Conservation (phyloP, 1,139 yeast species). For the Yamadazyma atlantica region DNA sequence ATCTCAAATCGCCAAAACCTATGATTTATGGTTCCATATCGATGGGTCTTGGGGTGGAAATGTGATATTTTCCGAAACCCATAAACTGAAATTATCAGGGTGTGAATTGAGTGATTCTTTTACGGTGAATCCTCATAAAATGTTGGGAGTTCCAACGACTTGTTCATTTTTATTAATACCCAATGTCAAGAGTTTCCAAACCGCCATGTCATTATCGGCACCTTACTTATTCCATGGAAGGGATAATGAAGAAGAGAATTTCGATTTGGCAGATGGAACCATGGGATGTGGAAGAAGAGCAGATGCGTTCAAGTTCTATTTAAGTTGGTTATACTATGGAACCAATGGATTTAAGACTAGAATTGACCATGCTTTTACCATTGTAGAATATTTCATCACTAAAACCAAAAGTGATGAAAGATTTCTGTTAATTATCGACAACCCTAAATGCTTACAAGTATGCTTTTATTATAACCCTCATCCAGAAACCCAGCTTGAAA, state of each 20-base stretch:
- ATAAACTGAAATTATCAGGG: constrained; percentile 53
- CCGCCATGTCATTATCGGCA: constrained; percentile 74
- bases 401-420: constrained; percentile 33
- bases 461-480: constrained; percentile 72
- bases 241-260: constrained; percentile 56
- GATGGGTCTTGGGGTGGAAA: constrained; percentile 96
- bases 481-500: constrained; percentile 23
- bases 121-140: constrained; percentile 84
- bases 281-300: constrained; percentile 93
- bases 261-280: constrained; percentile 85
- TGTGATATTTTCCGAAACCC: constrained; percentile 61
- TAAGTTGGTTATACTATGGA: constrained; percentile 85
- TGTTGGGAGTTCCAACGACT: constrained; percentile 88
- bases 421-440: constrained; percentile 54
- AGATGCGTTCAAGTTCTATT: constrained; percentile 74
- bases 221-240: constrained; percentile 78
- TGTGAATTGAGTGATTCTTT: constrained; percentile 70
- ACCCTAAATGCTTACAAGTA: constrained; percentile 81
- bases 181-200: constrained; percentile 62
- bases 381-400: constrained; percentile 60
- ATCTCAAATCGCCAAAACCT: constrained; percentile 50
- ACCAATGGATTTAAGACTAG: constrained; percentile 53
- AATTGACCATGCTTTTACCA: constrained; percentile 69
- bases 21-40: constrained; percentile 73
- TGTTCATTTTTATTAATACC: constrained; percentile 80